phyloP scores from a whole-genome alignment of 2,329 filamentous ascomycete genomes.

The Hymenoscyphus albidus region DNA sequence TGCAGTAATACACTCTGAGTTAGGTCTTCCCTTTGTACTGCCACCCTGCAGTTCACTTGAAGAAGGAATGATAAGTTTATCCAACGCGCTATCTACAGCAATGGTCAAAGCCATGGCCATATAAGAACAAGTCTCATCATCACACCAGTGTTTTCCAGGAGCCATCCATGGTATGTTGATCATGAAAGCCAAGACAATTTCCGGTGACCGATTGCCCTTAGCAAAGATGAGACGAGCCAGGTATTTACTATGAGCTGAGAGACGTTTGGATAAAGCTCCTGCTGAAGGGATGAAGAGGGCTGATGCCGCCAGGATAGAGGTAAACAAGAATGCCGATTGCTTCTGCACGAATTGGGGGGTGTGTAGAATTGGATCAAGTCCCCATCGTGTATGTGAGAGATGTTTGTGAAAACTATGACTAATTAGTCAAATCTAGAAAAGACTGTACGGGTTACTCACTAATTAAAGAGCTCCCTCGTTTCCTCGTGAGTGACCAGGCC shows the following conservation, averaged over 20 bases:
- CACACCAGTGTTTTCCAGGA: conserved; percentile 61
- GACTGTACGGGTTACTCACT: conserved; percentile 43
- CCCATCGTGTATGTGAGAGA: conserved; percentile 70
- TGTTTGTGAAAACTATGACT: conserved; percentile 62
- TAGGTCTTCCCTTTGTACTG: conserved; percentile 48
- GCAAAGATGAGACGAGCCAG: conserved; percentile 60
- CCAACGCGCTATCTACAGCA: conserved; percentile 64
- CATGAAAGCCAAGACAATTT: conserved; percentile 73
- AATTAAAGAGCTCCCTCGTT: conserved; percentile 59
- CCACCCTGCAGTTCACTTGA: conserved; percentile 43
- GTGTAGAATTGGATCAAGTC: conserved; percentile 64
- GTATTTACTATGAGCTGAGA: conserved; percentile 60
- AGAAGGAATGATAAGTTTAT: conserved; percentile 63
- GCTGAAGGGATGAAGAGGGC: conserved; percentile 63
- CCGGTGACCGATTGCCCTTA: conserved; percentile 62
- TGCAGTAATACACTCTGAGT: conserved; percentile 66
- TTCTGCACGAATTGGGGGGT: conserved; percentile 61
- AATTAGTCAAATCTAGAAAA: background rate
- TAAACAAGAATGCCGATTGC: conserved; percentile 68
- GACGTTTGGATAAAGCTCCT: conserved; percentile 59
- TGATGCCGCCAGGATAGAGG: conserved; percentile 65
- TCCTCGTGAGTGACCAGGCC: conserved; percentile 65
- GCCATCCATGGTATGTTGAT: conserved; percentile 74
- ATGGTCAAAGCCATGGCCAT: conserved; percentile 67
- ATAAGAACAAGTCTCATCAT: conserved; percentile 70